Base-by-base conservation (phyloP, 805 yeast genomes). In the Saccharomycopsis sp. region DNA sequence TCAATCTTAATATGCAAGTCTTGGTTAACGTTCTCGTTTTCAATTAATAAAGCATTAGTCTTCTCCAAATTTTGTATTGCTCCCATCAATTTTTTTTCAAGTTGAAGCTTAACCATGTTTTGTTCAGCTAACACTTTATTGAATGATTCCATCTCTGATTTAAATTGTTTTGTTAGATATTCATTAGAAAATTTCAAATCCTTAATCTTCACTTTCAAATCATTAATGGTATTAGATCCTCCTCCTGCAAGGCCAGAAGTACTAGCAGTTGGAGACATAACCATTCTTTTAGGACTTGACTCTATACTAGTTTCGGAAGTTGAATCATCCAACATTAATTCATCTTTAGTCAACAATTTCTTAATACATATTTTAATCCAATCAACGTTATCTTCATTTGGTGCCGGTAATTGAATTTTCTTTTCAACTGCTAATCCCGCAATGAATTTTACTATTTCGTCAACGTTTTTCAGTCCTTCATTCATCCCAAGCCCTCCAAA, bases 131-230 rank as follows among this genome's bases (percentile, higher is more conserved):
- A 62, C 2, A 66, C 53, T 50, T 68, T 68, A 40, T 60, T 52
- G 11, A 69, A 66, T 44, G 60, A 62, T 42, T 68, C 72, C 45
- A 68, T 58, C 16, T 71, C 64, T 35, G 66, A 60, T 48, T 68
- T 72, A 51, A 67, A 70, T 52, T 70, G 74, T 56, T 68, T 70
- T 24, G 65, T 54, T 40, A 70, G 62, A 52, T 68, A 70, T 46
- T 69, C 71, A 51, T 68, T 72, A 8, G 72, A 64, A 53, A 70
- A 70, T 40, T 68, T 61, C 50, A 70, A 60, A 51, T 70, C 75
- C 48, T 60, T 66, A 43, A 70, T 57, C 5, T 73, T 74, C 4
- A 72, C 62, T 48, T 61, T 66, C 52, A 68, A 68, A 69, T 28
- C 61, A 51, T 16, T 64, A 22, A 14, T 52, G 14, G 24, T 26